These are phyloP conservation scores for Podospora anserina DNA, from an alignment of 495 filamentous ascomycete species.

Conservation along the genomic window DNA sequence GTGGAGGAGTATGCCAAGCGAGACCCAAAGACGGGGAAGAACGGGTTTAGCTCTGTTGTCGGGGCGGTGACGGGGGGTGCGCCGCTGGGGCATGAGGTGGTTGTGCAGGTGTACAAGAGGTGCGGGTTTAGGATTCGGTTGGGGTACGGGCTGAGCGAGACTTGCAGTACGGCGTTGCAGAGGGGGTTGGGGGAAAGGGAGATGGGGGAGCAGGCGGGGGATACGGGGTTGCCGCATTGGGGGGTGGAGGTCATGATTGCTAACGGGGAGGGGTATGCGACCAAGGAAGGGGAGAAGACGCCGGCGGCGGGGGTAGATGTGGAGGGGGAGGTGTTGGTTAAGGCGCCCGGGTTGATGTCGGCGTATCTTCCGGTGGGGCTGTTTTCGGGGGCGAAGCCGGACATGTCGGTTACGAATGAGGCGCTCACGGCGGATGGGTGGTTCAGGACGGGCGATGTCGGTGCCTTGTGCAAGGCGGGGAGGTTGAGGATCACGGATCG, in stretches of 20 bases:
- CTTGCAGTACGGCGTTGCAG: slow-evolving; percentile 60
- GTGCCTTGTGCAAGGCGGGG: slow-evolving; percentile 53
- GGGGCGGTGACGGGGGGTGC: slow-evolving; percentile 53
- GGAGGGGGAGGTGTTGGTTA: slow-evolving; percentile 59
- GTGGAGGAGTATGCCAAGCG: slow-evolving; percentile 57
- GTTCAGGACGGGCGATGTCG: slow-evolving; percentile 68
- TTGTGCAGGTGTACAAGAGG: slow-evolving; percentile 57
- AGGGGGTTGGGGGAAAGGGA: slow-evolving; percentile 51
- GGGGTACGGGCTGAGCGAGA: slow-evolving; percentile 70
- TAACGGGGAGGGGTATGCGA: slow-evolving; percentile 31
- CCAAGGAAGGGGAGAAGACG: slow-evolving; percentile 28
- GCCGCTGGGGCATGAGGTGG: slow-evolving; percentile 61
- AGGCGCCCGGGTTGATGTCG: slow-evolving; percentile 56
- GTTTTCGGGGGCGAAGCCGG: slow-evolving; percentile 14
- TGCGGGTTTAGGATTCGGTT: slow-evolving; percentile 68
- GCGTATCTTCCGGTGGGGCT: slow-evolving; percentile 45
- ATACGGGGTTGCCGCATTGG: slow-evolving; percentile 55
- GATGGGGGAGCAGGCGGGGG: slow-evolving; percentile 57
- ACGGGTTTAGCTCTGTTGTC: slow-evolving; percentile 24
- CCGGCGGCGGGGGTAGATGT: slow-evolving; percentile 46
- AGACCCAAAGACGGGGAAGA: slow-evolving; percentile 38
- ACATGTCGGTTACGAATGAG: slow-evolving; percentile 52
- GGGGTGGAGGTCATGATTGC: slow-evolving; percentile 57
- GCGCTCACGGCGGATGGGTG: slow-evolving; percentile 60
- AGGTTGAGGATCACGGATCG: slow-evolving; percentile 70